These are phyloP conservation scores for Phaffomyces thermotolerans DNA, from an alignment of 805 yeast genomes.

Conservation along the genomic window DNA sequence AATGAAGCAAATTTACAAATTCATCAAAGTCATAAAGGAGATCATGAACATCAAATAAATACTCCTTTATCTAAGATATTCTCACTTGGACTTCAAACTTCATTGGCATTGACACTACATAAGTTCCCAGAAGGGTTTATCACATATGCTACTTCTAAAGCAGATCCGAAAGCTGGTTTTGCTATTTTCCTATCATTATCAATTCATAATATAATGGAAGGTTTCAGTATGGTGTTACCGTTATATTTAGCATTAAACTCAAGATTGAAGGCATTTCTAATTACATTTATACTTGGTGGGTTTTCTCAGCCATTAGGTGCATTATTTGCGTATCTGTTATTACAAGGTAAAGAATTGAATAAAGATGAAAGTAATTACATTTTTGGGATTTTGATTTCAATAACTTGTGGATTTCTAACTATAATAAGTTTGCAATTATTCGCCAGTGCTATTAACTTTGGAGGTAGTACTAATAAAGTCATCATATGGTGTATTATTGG, in stretches of 20 bases:
- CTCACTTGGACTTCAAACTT: slow-evolving; percentile 85
- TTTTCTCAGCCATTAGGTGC: slow-evolving; percentile 91
- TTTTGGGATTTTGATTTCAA: slow-evolving; percentile 58
- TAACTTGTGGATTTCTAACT: slow-evolving; percentile 78
- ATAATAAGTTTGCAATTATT: slow-evolving; percentile 84
- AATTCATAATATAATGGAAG: slow-evolving; percentile 89
- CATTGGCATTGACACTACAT: slow-evolving; percentile 80
- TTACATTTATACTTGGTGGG: slow-evolving; percentile 70
- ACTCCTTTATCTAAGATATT: slow-evolving; percentile 74
- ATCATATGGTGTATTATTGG: slow-evolving; percentile 57
- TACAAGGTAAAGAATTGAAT: slow-evolving; percentile 30
- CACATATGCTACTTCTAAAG: slow-evolving; percentile 67
- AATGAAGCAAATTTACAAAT: slow-evolving; percentile 20
- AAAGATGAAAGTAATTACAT: slow-evolving; percentile 28
- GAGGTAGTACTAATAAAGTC: slow-evolving; percentile 59
- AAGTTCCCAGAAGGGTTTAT: slow-evolving; percentile 94
- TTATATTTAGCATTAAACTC: slow-evolving; percentile 68
- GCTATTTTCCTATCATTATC: slow-evolving; percentile 79
- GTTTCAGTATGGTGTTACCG: slow-evolving; percentile 90
- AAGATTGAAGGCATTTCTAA: slow-evolving; percentile 52
- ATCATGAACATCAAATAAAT: slow-evolving; percentile 75
- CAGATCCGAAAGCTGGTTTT: slow-evolving; percentile 64
- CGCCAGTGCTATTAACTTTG: slow-evolving; percentile 72
- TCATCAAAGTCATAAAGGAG: slow-evolving; percentile 28
- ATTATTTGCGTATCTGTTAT: slow-evolving; percentile 50